Evolutionary conservation across 768 basidiomycete genomes (phyloP), one percentile per base, ranked within the genome.

Genomic region (Tricholoma sp.): DNA sequence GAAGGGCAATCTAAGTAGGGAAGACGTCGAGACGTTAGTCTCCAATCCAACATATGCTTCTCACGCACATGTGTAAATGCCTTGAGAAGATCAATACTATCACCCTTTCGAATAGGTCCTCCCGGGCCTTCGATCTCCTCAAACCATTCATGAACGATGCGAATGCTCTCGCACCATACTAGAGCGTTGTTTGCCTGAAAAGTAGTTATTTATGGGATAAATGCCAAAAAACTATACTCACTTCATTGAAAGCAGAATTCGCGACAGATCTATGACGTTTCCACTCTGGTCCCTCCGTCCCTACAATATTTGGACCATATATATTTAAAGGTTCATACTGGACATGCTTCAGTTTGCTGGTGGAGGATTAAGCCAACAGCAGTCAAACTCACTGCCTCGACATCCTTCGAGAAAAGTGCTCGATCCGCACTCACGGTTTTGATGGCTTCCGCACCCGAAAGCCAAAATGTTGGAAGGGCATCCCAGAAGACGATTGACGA

Each of bases 191-290:
- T 79, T 10, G 73, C 71, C 79, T 81, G 55, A n/a, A n/a, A n/a
- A n/a, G 52, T 19, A 12, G 43, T 54, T 31, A 22, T 10, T 22
- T 12, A 31, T n/a, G n/a, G 45, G 27, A 14, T 39, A 9, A 16
- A 14, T 22, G 12, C 8, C 21, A 7, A n/a, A 14, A n/a, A 22
- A 32, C 16, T 39, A 18, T 14, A 49, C 65, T 50, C 55, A 69
- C 80, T 67, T 82, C 81, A 47, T 74, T 79, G 65, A 82, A 82
- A 0, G 81, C 81, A 9, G 77, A 74, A 54, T 76, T 79, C 19
- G 78, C 68, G 0, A 79, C 69, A 9, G 63, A 66, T 43, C 78
- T 71, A 59, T 81, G 79, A 2, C 77, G 69, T 51, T 76, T 76
- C 80, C 80, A 82, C n/a, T 76, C 72, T 0, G 71, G 53, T 5